Conservation (phyloP, 441 rosid species). For the Iberis amara region DNA sequence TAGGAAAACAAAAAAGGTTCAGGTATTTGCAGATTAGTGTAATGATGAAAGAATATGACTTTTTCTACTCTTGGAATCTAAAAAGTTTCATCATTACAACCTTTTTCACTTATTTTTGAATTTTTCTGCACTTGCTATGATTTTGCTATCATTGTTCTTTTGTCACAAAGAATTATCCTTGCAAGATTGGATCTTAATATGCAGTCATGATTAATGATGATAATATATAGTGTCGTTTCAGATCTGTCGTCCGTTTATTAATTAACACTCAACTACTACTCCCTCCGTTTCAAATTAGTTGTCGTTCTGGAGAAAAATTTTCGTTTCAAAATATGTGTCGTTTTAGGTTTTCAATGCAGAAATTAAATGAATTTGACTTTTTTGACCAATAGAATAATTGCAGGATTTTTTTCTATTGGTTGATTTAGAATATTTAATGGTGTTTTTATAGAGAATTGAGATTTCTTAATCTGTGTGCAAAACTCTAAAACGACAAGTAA, state of each 20-base stretch:
- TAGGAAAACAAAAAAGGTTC: conserved; percentile 6
- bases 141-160: conserved; percentile 37
- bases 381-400: too few species aligned
- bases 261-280: conserved; percentile 23
- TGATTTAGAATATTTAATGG: too few species aligned
- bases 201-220: conserved; percentile 19
- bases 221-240: conserved; percentile 8
- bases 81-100: conserved; percentile 56
- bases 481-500: too few species aligned
- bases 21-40: conserved; percentile 56
- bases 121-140: conserved; percentile 29
- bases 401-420: neutral
- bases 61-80: conserved; percentile 19
- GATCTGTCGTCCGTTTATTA: conserved; percentile 61
- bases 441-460: too few species aligned
- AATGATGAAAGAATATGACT: conserved; percentile 68
- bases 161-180: conserved; percentile 30
- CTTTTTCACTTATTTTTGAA: conserved; percentile 19
- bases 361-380: too few species aligned
- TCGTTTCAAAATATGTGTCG: too few species aligned
- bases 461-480: too few species aligned
- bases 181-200: conserved; percentile 21
- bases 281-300: too few species aligned
- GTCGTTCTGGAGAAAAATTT: too few species aligned
- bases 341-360: too few species aligned